Conservation (phyloP, 306 rosid species). For the Quercus wislizeni region DNA sequence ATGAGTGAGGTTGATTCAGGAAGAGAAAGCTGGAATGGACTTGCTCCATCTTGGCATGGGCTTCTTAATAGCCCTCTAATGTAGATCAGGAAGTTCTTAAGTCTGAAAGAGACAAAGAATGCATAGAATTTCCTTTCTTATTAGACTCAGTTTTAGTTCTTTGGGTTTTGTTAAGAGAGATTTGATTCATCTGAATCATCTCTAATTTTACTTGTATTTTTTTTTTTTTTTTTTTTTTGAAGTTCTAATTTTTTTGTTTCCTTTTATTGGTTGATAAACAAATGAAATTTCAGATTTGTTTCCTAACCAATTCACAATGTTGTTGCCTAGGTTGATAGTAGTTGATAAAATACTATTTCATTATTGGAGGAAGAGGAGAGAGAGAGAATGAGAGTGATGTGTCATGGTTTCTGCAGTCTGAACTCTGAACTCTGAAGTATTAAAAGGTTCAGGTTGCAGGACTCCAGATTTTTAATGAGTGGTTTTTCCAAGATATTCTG, state of each 20-base stretch:
- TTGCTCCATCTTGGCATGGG: constrained; percentile 80
- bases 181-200: constrained; percentile 39
- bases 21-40: constrained; percentile 74
- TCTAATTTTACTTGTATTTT: constrained; percentile 8
- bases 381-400: constrained; percentile 45
- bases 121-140: constrained; percentile 15
- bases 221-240: not conserved
- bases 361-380: constrained; percentile 18
- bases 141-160: constrained; percentile 28
- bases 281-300: constrained; percentile 48
- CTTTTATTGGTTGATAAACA: constrained; percentile 37
- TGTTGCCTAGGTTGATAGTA: constrained; percentile 24
- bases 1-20: constrained; percentile 60
- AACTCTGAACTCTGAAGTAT: constrained; percentile 58
- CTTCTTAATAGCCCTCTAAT: constrained; percentile 84
- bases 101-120: constrained; percentile 18
- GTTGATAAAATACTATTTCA: constrained; percentile 31
- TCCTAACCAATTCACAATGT: constrained; percentile 33
- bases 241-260: constrained; percentile 27
- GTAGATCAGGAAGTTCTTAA: constrained; percentile 33
- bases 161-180: constrained; percentile 24
- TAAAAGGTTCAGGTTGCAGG: constrained; percentile 42
- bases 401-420: constrained; percentile 62
- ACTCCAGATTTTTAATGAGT: constrained; percentile 33
- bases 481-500: constrained; percentile 65